phyloP scores from a whole-genome alignment of 176 grass and related monocot species.

The Eragrostis nindensis region DNA sequence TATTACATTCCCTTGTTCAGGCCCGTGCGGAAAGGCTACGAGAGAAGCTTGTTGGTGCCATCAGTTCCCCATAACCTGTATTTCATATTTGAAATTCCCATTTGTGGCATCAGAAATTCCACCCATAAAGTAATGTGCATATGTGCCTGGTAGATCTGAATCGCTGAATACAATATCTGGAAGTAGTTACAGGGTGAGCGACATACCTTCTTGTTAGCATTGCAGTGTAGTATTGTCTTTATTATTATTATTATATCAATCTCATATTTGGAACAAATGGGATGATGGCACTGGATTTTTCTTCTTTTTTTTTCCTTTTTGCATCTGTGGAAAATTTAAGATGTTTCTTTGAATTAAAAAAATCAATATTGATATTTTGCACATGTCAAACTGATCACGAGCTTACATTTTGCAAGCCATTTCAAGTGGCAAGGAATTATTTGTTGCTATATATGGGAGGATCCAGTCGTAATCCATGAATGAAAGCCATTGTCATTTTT shows the following conservation, averaged over 20 bases:
- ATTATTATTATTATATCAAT: not conserved
- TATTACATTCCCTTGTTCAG: not conserved
- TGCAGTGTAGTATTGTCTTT: not conserved
- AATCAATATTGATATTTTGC: not conserved
- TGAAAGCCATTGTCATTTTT: not conserved
- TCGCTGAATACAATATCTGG: not conserved
- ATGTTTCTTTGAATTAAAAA: too few species aligned
- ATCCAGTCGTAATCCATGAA: conserved; percentile 1
- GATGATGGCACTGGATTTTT: not conserved
- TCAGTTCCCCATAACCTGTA: conserved; percentile 40
- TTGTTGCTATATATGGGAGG: not conserved
- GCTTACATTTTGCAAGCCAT: not conserved
- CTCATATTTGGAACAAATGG: conserved; percentile 23
- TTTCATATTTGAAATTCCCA: conserved; percentile 15
- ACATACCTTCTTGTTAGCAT: conserved; percentile 22
- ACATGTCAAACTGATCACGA: not conserved
- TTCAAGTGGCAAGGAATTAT: not conserved
- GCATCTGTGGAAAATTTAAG: not conserved
- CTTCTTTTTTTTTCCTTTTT: not conserved
- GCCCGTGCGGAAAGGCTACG: conserved; percentile 67
- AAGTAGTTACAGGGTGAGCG: conserved; percentile 6
- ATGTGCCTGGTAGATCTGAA: not conserved
- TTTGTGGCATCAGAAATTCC: not conserved
- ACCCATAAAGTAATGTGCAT: conserved; percentile 19
- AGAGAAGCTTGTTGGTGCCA: conserved; percentile 52